Conservation (phyloP, 1,284 basidiomycete genomes). For the Sporisorium graminicola region DNA sequence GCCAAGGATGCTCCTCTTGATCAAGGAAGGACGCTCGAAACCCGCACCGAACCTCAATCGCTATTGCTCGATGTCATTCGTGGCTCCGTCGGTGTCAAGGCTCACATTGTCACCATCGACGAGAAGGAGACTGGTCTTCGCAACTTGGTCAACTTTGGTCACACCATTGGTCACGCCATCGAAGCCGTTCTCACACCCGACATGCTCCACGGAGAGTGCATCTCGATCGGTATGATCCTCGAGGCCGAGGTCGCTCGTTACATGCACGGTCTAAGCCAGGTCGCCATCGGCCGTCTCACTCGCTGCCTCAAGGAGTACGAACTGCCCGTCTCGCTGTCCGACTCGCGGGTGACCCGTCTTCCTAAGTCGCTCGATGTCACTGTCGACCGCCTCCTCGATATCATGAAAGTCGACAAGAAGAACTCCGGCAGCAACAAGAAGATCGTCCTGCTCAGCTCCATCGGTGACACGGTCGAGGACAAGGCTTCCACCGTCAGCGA, state of each 20-base stretch:
- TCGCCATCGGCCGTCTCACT: constrained; percentile 63
- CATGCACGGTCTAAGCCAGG: constrained; percentile 65
- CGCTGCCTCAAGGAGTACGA: constrained; percentile 66
- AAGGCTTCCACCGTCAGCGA: constrained; percentile 84
- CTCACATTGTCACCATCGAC: constrained; percentile 68
- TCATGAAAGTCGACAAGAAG: constrained; percentile 96
- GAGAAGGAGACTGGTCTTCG: constrained; percentile 69
- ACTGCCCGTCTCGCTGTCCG: constrained; percentile 63
- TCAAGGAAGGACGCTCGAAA: constrained; percentile 61
- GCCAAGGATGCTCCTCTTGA: constrained; percentile 44
- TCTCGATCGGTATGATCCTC: constrained; percentile 69
- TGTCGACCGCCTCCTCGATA: constrained; percentile 86
- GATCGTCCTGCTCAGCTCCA: constrained; percentile 88
- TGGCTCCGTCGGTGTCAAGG: constrained; percentile 69
- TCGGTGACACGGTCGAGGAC: constrained; percentile 92
- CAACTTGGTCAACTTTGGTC: constrained; percentile 70
- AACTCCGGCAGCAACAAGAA: constrained; percentile 90
- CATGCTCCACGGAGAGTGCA: constrained; percentile 68
- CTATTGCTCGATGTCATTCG: constrained; percentile 69
- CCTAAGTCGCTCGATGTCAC: constrained; percentile 79
- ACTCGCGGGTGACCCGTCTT: constrained; percentile 73
- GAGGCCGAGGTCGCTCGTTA: constrained; percentile 67
- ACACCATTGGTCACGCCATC: constrained; percentile 69
- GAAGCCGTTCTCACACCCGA: constrained; percentile 68
- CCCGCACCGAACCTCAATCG: constrained; percentile 63